phyloP scores from a whole-genome alignment of 2,329 filamentous ascomycete species.

The Aspergillus pseudotamarii region DNA sequence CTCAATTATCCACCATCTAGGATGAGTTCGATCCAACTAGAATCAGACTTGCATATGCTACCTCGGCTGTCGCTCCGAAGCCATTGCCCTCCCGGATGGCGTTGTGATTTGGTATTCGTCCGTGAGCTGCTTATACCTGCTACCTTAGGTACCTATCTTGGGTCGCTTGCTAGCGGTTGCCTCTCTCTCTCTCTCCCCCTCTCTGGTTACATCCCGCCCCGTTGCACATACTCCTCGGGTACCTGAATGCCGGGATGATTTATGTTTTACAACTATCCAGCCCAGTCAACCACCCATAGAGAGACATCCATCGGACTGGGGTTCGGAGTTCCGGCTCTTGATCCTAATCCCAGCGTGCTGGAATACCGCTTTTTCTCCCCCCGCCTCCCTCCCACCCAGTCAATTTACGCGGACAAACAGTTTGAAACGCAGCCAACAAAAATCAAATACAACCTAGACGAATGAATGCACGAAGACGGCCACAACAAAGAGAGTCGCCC shows the following conservation, averaged over 20 bases:
- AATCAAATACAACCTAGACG: background rate
- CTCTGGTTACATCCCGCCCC: background rate
- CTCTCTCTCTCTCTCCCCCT: slow-evolving; percentile 1
- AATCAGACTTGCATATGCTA: slow-evolving; percentile 25
- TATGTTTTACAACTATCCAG: slow-evolving; percentile 8
- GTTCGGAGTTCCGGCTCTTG: slow-evolving; percentile 1
- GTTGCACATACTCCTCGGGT: background rate
- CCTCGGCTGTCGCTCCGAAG: slow-evolving; percentile 24
- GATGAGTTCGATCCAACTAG: slow-evolving; percentile 23
- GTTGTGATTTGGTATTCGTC: background rate
- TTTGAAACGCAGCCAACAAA: background rate
- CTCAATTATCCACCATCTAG: slow-evolving; percentile 1
- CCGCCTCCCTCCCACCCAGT: background rate
- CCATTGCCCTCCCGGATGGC: slow-evolving; percentile 6
- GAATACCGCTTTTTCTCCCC: background rate
- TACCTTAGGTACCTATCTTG: background rate
- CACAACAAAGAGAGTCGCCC: background rate
- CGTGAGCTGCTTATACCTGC: background rate
- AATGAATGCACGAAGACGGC: background rate
- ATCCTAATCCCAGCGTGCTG: background rate
- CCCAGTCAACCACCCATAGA: background rate
- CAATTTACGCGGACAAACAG: background rate
- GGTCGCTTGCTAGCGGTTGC: slow-evolving; percentile 10
- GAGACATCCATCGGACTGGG: background rate
- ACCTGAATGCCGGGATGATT: slow-evolving; percentile 1